A percentile compares a stretch with the other conserved stretches of the same genome.
Conservation (phyloP, 495 filamentous ascomycete genomes). For the Aspergillus cristatus region DNA sequence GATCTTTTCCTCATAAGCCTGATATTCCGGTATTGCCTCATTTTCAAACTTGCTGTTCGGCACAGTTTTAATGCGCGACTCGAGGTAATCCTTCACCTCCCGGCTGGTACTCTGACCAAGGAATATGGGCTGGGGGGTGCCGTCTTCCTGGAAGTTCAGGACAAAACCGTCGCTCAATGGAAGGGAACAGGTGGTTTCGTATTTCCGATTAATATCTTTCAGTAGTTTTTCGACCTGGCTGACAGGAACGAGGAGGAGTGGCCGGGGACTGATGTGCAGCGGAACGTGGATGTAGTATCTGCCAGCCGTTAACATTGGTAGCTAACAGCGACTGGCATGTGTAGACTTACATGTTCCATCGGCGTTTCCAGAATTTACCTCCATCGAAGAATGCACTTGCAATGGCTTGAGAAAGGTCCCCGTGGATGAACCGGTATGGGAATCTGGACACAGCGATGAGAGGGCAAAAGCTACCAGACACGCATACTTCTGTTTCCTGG, state of each 20-base stretch:
- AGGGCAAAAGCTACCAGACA: constrained; percentile 44
- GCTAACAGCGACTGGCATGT: neutral
- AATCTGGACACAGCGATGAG: constrained; percentile 50
- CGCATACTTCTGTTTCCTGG: too few relatives aligned
- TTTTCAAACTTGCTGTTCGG: constrained; percentile 4
- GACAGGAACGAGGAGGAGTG: constrained; percentile 55
- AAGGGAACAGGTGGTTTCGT: constrained; percentile 40
- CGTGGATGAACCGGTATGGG: constrained; percentile 48
- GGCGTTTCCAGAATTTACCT: constrained; percentile 45
- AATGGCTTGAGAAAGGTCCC: constrained; percentile 34
- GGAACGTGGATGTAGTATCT: constrained; percentile 64
- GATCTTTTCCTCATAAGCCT: constrained; percentile 41
- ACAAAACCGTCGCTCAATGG: constrained; percentile 43
- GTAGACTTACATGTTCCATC: constrained; percentile 67
- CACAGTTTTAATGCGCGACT: constrained; percentile 20
- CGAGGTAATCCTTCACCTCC: constrained; percentile 23
- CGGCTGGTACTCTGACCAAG: constrained; percentile 44
- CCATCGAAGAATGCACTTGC: constrained; percentile 48
- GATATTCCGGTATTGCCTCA: constrained; percentile 17
- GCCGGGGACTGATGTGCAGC: constrained; percentile 25
- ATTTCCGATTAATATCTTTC: constrained; percentile 44
- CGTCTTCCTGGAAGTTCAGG: constrained; percentile 45
- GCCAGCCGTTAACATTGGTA: too few relatives aligned
- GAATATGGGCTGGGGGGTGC: constrained; percentile 52
- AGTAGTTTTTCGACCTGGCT: constrained; percentile 52